Evolutionary conservation across 1,139 yeast genomes (phyloP), one percentile per base, ranked within the genome.

Genomic region (Pneumocystis jirovecii): DNA sequence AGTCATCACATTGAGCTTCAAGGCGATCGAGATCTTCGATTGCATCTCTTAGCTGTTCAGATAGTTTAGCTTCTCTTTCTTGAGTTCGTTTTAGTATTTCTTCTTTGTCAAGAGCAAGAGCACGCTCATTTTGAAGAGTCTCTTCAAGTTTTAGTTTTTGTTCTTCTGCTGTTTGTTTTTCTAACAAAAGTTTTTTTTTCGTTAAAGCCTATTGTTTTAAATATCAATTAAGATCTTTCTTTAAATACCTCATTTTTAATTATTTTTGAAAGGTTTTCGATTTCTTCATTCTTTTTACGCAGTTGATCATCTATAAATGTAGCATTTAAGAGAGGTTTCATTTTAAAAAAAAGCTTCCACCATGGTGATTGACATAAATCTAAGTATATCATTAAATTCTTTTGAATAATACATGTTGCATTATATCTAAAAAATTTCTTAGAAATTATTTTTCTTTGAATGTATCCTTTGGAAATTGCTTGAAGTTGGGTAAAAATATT

Each of bases 251-350:
- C 76, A 63, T 79, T 77, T 5, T 70, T n/a, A 21, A 64, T 65
- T 17, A 62, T 44, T 31, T 65, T 69, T 63, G 79, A 78, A 29
- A 77, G 69, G 2, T 72, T 73, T 63, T 71, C 70, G 19, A 76
- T 71, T 57, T 75, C 74, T 34, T 71, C 71, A 68, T 84, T 89
- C 50, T 88, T 77, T 61, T 77, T 77, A 66, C 80, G 81, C 65
- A 88, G 78, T 68, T 85, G 83, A 19, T 85, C 85, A 67, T 83
- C 85, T 70, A 84, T 77, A 44, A 79, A 77, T 0, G 89, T 82
- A 10, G 87, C 88, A 66, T 84, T 85, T 34, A 90, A 76, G 64
- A 91, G 76, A 0, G 98, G 97, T 70, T 87, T 87, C 70, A 93
- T 78, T 66, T 83, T 82, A 44, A 84, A 79, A 69, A 85, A 85